A percentile compares a stretch with the other conserved stretches of the same genome.
Conservation (phyloP, 495 filamentous ascomycete species). For the Tuber borchii region DNA sequence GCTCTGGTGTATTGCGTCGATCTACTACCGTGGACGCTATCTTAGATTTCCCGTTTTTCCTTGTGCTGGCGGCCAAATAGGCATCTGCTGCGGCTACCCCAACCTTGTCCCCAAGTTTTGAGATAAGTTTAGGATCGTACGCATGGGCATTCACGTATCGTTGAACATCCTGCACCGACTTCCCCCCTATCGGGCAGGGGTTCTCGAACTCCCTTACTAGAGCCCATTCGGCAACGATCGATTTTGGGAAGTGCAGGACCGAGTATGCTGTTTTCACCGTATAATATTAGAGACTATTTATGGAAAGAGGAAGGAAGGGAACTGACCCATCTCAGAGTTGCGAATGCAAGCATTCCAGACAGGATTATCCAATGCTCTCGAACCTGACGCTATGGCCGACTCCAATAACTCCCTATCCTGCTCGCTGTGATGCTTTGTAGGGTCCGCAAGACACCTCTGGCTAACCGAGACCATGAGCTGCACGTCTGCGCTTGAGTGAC, state of each 20-base stretch:
- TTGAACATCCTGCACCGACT: slow-evolving; percentile 56
- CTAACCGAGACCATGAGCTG: slow-evolving; percentile 56
- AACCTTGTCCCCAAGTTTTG: slow-evolving; percentile 47
- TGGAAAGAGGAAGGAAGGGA: slow-evolving; percentile 32
- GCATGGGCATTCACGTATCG: slow-evolving; percentile 54
- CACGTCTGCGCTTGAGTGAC: slow-evolving; percentile 60
- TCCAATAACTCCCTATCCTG: slow-evolving; percentile 57
- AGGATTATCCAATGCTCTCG: slow-evolving; percentile 52
- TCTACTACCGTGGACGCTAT: slow-evolving; percentile 22
- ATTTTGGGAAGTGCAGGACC: slow-evolving; percentile 23
- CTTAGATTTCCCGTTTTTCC: slow-evolving; percentile 37
- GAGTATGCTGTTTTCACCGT: slow-evolving; percentile 23
- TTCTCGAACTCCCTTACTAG: background rate
- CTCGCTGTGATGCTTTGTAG: slow-evolving; percentile 49
- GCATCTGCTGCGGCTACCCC: background rate
- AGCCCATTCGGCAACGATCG: slow-evolving; percentile 18
- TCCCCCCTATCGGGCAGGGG: slow-evolving; percentile 47
- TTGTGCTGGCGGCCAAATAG: slow-evolving; percentile 35
- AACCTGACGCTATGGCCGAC: slow-evolving; percentile 58
- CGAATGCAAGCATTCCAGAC: slow-evolving; percentile 61
- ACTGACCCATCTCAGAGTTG: slow-evolving; percentile 72
- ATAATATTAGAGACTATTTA: background rate
- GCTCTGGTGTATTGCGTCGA: background rate
- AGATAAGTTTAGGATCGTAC: slow-evolving; percentile 46
- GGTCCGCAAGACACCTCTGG: slow-evolving; percentile 56